These are phyloP conservation scores for Croton setiger DNA, from an alignment of 441 rosid genomes.

Conservation along the genomic window DNA sequence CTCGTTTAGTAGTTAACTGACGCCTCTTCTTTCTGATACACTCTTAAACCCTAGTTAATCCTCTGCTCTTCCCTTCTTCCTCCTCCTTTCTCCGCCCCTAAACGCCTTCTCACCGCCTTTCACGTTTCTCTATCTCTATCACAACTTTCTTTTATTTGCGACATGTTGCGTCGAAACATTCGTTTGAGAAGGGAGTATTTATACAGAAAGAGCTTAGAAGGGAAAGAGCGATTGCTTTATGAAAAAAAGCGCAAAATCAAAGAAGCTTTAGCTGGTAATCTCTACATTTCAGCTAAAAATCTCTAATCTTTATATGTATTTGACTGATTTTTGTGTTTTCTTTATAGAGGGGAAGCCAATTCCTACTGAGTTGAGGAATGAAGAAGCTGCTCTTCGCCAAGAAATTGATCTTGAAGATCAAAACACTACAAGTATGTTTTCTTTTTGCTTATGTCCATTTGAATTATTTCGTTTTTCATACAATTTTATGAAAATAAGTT, in stretches of 20 bases:
- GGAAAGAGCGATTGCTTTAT: slow-evolving; percentile 67
- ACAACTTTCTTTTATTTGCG: background rate
- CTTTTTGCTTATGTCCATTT: background rate
- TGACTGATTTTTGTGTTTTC: background rate
- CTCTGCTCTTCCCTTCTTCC: background rate
- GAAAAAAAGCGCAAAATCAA: slow-evolving; percentile 84
- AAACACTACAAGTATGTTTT: slow-evolving; percentile 44
- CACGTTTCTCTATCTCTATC: background rate
- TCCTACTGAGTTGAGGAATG: slow-evolving; percentile 88
- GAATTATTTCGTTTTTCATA: too few species aligned
- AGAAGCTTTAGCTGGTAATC: slow-evolving; percentile 56
- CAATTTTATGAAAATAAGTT: background rate
- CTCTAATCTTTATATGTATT: background rate
- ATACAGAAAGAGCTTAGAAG: slow-evolving; percentile 87
- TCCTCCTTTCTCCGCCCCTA: background rate
- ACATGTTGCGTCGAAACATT: slow-evolving; percentile 64
- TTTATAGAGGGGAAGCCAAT: slow-evolving; percentile 71
- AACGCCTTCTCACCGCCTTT: background rate
- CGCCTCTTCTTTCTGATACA: background rate
- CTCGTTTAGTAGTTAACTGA: background rate
- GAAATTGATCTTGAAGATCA: slow-evolving; percentile 84
- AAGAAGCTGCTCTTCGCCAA: slow-evolving; percentile 69
- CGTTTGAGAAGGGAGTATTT: slow-evolving; percentile 73
- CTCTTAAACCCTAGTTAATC: slow-evolving; percentile 3
- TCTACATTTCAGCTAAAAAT: background rate